Conservation (phyloP, 1,139 yeast genomes). For the Taphrina betulina region DNA sequence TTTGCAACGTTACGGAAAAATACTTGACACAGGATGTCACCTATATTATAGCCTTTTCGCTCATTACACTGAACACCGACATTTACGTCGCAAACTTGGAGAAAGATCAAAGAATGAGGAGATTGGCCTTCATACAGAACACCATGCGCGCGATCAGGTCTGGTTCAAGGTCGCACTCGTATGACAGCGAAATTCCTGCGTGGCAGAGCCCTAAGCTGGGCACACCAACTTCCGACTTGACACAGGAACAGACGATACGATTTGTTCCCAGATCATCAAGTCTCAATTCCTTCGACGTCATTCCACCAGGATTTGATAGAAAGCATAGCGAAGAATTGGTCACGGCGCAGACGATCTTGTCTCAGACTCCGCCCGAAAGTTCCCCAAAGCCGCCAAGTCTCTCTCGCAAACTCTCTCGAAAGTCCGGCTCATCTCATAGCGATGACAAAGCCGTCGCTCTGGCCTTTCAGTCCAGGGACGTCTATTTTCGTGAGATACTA, state of each 20-base stretch:
- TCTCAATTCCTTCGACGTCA: not conserved
- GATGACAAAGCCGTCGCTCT: slow-evolving; percentile 1
- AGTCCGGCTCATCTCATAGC: no score
- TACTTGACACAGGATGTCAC: slow-evolving; percentile 51
- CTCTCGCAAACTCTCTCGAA: no score
- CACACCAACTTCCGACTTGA: not conserved
- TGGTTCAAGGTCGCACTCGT: no score
- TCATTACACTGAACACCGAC: slow-evolving; percentile 63
- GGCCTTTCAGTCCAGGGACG: slow-evolving; percentile 3
- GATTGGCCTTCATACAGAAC: slow-evolving; percentile 42
- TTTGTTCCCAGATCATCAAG: slow-evolving; percentile 2
- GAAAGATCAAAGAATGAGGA: slow-evolving; percentile 45
- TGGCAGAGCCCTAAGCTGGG: no score
- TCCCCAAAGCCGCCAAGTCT: no score
- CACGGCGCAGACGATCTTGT: no score
- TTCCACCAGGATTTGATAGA: no score
- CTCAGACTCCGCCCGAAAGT: no score
- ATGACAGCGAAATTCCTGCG: no score
- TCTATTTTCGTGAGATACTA: slow-evolving; percentile 4
- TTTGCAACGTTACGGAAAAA: slow-evolving; percentile 35
- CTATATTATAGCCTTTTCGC: slow-evolving; percentile 70
- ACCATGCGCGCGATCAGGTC: slow-evolving; percentile 35
- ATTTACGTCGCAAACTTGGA: slow-evolving; percentile 43
- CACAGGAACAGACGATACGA: slow-evolving; percentile 2
- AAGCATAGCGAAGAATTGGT: no score